Percentiles rank a stretch among this genome's conserved stretches.
These are phyloP conservation scores for Pyrenopolyporus hunteri DNA, from an alignment of 495 filamentous ascomycete genomes.

Conservation along the genomic window DNA sequence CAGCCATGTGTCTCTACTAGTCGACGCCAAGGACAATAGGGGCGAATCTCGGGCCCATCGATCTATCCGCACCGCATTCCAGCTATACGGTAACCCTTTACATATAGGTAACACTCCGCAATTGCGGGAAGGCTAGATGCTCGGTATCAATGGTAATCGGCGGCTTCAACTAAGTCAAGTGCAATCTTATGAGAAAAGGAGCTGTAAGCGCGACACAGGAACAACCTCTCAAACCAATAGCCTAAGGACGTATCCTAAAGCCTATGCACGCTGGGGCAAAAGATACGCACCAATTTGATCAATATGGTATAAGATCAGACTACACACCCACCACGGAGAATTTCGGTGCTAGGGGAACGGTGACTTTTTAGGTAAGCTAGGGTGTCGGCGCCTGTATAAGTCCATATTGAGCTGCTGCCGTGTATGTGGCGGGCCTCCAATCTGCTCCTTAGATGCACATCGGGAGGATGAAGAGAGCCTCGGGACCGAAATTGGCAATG, in stretches of 20 bases:
- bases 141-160: constrained; percentile 1
- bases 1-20: not conserved
- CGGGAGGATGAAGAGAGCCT: too few species aligned
- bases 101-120: not conserved
- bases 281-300: not conserved
- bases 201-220: not conserved
- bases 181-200: not conserved
- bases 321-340: too few species aligned
- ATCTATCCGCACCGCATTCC: not conserved
- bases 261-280: too few species aligned
- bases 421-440: too few species aligned
- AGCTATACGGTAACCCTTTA: not conserved
- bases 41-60: not conserved
- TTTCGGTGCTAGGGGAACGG: too few species aligned
- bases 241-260: not conserved
- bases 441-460: too few species aligned
- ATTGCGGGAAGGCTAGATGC: not conserved
- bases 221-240: not conserved
- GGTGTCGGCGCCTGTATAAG: too few species aligned
- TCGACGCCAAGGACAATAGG: not conserved
- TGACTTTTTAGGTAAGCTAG: too few species aligned
- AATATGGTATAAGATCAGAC: not conserved
- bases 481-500: too few species aligned
- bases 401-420: too few species aligned
- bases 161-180: not conserved